phyloP scores from a whole-genome alignment of 2,329 filamentous ascomycete genomes.

The Colletotrichum filicis region DNA sequence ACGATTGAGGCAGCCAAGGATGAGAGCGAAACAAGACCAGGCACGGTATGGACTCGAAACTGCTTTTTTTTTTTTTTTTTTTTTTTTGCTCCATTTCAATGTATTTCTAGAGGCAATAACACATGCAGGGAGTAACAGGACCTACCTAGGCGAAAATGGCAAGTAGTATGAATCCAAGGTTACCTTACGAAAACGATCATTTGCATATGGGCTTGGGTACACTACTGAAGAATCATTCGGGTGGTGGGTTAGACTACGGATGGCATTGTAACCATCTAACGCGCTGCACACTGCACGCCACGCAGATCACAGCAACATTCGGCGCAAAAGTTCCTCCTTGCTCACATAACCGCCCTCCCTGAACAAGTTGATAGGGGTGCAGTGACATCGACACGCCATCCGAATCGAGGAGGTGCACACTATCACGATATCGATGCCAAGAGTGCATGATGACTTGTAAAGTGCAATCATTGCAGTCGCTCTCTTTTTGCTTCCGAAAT shows the following conservation, averaged over 20 bases:
- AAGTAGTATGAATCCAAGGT: constrained; percentile 8
- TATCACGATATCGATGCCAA: constrained; percentile 7
- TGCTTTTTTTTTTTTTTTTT: neutral
- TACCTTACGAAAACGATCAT: neutral
- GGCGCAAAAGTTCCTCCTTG: constrained; percentile 1
- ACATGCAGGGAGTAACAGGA: constrained; percentile 18
- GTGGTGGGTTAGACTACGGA: neutral
- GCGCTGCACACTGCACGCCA: neutral
- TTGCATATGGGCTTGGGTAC: neutral
- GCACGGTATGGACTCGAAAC: constrained; percentile 8
- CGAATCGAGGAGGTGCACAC: constrained; percentile 15
- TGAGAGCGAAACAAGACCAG: neutral
- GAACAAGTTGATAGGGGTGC: neutral
- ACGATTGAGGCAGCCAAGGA: neutral
- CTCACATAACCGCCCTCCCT: neutral
- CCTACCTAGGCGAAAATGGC: constrained; percentile 21
- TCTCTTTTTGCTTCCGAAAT: constrained; percentile 1
- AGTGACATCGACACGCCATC: constrained; percentile 6
- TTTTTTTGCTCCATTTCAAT: neutral
- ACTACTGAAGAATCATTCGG: neutral
- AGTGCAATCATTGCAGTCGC: constrained; percentile 4
- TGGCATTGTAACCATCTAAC: neutral
- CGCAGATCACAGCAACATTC: constrained; percentile 4
- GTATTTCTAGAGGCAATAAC: constrained; percentile 17
- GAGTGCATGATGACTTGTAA: neutral